phyloP scores from a whole-genome alignment of 345 rosid genomes.

The Pistacia integerrima region DNA sequence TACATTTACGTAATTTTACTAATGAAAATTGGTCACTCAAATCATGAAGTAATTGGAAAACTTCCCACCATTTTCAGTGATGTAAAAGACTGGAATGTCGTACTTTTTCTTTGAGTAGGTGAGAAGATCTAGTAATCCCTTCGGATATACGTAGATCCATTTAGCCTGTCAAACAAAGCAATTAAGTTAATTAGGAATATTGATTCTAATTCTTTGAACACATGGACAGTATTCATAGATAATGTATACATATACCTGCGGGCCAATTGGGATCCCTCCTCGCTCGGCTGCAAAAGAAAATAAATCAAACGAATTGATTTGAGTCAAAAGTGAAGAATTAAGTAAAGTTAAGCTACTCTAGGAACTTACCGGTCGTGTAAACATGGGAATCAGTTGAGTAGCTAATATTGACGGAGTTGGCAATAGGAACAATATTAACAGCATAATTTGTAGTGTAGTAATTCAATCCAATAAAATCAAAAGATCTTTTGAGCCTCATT shows the following conservation, averaged over 20 bases:
- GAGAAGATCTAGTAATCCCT: constrained; percentile 34
- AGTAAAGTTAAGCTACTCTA: too few relatives aligned
- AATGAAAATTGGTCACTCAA: background rate
- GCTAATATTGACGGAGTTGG: constrained; percentile 18
- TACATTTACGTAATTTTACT: too few relatives aligned
- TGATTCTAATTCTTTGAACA: background rate
- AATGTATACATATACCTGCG: constrained; percentile 23
- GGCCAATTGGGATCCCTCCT: constrained; percentile 36
- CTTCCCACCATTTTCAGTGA: constrained; percentile 46
- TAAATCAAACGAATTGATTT: background rate
- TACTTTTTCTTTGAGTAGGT: constrained; percentile 21
- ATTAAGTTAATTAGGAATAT: too few relatives aligned
- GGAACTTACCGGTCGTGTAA: constrained; percentile 10
- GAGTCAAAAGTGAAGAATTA: too few relatives aligned
- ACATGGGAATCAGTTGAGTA: constrained; percentile 28
- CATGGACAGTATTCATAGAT: background rate
- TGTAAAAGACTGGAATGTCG: constrained; percentile 33
- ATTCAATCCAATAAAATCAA: constrained; percentile 57
- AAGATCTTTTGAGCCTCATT: constrained; percentile 42
- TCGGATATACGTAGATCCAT: constrained; percentile 38
- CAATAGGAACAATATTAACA: background rate
- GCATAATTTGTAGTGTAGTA: constrained; percentile 51
- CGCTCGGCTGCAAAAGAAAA: constrained; percentile 29
- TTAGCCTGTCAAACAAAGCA: constrained; percentile 24
- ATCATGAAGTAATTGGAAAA: background rate